A percentile compares a stretch with the other conserved stretches of the same genome.
Conservation (phyloP, 2,329 filamentous ascomycete species). For the Xylaria sp. region DNA sequence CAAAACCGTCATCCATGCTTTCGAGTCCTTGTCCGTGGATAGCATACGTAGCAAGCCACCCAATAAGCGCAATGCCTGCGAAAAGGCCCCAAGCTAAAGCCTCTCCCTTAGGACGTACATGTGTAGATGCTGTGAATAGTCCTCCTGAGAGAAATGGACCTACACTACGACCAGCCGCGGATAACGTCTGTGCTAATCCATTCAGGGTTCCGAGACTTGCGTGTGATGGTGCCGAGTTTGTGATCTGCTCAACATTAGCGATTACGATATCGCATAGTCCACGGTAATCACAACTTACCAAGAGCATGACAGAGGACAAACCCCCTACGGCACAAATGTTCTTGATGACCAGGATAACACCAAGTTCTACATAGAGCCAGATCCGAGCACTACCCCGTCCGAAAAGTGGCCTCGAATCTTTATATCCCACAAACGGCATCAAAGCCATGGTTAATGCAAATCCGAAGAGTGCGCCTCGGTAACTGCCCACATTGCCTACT, state of each 20-base stretch:
- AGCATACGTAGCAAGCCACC: slow-evolving; percentile 79
- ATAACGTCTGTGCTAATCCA: slow-evolving; percentile 91
- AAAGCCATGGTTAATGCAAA: slow-evolving; percentile 82
- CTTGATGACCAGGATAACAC: slow-evolving; percentile 80
- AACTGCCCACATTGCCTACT: slow-evolving; percentile 85
- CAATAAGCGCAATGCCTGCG: slow-evolving; percentile 78
- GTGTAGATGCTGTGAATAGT: slow-evolving; percentile 79
- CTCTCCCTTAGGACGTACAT: slow-evolving; percentile 80
- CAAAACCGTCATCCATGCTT: slow-evolving; percentile 58
- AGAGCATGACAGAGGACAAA: slow-evolving; percentile 82
- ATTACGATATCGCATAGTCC: not conserved
- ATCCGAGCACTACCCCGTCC: slow-evolving; percentile 66
- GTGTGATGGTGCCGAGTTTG: slow-evolving; percentile 87
- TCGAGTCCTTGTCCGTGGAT: slow-evolving; percentile 70
- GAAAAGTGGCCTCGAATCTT: slow-evolving; percentile 61
- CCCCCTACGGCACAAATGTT: slow-evolving; percentile 90
- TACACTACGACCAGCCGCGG: slow-evolving; percentile 84
- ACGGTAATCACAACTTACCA: slow-evolving; percentile 62
- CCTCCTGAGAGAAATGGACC: slow-evolving; percentile 89
- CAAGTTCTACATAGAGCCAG: slow-evolving; percentile 83
- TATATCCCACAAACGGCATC: slow-evolving; percentile 90
- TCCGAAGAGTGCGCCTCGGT: slow-evolving; percentile 77
- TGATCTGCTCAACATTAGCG: slow-evolving; percentile 62
- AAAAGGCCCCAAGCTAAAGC: slow-evolving; percentile 86
- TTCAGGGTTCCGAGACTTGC: slow-evolving; percentile 88